Evolutionary conservation across 2,329 filamentous ascomycete species (phyloP).

Genomic region (Tolypocladium ophioglossoides): DNA sequence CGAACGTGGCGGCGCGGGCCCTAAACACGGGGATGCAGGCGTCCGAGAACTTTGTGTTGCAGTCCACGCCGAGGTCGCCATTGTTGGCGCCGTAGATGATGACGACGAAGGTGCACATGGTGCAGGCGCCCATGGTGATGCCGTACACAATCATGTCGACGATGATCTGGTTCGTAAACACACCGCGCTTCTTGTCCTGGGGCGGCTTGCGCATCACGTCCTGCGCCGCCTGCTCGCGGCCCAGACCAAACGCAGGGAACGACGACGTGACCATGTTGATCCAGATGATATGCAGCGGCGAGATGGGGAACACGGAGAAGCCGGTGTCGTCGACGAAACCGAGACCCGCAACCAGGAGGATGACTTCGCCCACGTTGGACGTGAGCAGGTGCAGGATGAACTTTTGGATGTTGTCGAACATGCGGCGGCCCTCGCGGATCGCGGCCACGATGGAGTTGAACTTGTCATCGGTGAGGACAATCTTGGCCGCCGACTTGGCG

Average conservation of each 20-base stretch:
- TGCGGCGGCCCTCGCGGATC: constrained; percentile 71
- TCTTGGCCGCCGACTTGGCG: constrained; percentile 70
- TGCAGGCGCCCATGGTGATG: constrained; percentile 63
- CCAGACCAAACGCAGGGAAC: constrained; percentile 79
- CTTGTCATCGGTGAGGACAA: constrained; percentile 80
- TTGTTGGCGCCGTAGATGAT: constrained; percentile 45
- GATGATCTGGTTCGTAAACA: constrained; percentile 70
- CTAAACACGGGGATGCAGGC: constrained; percentile 53
- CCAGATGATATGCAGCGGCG: constrained; percentile 82
- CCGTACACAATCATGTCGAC: constrained; percentile 75
- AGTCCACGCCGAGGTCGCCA: constrained; percentile 46
- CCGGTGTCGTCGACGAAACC: constrained; percentile 63
- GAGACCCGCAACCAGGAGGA: constrained; percentile 70
- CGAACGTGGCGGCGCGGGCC: constrained; percentile 63
- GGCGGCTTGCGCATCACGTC: constrained; percentile 76
- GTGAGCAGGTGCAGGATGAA: constrained; percentile 72
- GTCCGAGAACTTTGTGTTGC: constrained; percentile 49
- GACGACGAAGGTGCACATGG: constrained; percentile 55
- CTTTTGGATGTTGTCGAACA: constrained; percentile 86
- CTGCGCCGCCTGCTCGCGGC: constrained; percentile 62
- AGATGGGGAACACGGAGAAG: constrained; percentile 75
- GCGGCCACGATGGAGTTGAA: constrained; percentile 79
- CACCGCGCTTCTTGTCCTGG: constrained; percentile 54
- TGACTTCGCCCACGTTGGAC: constrained; percentile 76
- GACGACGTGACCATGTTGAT: constrained; percentile 90